Percentiles rank a stretch among this genome's conserved stretches.
These are phyloP conservation scores for Cryptococcus jaspeensis DNA, from an alignment of 1,284 basidiomycete species.

Conservation along the genomic window DNA sequence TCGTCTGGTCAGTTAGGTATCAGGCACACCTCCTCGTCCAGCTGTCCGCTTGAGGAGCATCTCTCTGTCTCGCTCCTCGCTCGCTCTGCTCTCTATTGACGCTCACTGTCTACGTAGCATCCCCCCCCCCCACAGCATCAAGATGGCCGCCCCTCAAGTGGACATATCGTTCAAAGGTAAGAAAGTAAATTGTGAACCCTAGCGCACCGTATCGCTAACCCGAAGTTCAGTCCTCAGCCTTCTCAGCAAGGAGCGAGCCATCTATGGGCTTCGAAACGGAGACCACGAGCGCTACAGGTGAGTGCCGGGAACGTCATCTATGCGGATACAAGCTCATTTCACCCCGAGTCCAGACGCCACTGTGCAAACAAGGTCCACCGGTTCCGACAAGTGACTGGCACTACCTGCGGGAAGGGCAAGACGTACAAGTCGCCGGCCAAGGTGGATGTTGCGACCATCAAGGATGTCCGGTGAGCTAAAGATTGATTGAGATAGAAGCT, in stretches of 20 bases:
- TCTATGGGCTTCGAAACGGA: slow-evolving; percentile 85
- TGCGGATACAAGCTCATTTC: neutral
- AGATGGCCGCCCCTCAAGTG: neutral
- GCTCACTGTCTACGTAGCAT: neutral
- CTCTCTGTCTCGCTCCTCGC: too few species aligned
- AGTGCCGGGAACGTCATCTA: neutral
- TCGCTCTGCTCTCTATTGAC: too few species aligned
- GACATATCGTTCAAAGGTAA: slow-evolving; percentile 44
- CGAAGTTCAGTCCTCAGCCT: slow-evolving; percentile 65
- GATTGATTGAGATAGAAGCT: neutral
- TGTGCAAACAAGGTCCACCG: slow-evolving; percentile 88
- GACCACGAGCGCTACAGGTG: slow-evolving; percentile 82
- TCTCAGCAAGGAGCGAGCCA: slow-evolving; percentile 82
- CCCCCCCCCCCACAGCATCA: too few species aligned
- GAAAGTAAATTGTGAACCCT: slow-evolving; percentile 5
- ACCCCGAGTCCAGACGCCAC: slow-evolving; percentile 86
- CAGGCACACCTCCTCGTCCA: too few species aligned
- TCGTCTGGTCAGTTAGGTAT: too few species aligned
- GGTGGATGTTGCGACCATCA: slow-evolving; percentile 63
- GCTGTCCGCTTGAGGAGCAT: too few species aligned
- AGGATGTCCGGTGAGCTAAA: slow-evolving; percentile 72
- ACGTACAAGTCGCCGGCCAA: slow-evolving; percentile 79
- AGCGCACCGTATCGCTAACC: neutral
- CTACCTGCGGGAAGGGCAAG: slow-evolving; percentile 83
- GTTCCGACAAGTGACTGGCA: slow-evolving; percentile 74